Evolutionary conservation across 306 rosid species (phyloP), one percentile per base, ranked within the genome.

Genomic region (Quercus berberidifolia): DNA sequence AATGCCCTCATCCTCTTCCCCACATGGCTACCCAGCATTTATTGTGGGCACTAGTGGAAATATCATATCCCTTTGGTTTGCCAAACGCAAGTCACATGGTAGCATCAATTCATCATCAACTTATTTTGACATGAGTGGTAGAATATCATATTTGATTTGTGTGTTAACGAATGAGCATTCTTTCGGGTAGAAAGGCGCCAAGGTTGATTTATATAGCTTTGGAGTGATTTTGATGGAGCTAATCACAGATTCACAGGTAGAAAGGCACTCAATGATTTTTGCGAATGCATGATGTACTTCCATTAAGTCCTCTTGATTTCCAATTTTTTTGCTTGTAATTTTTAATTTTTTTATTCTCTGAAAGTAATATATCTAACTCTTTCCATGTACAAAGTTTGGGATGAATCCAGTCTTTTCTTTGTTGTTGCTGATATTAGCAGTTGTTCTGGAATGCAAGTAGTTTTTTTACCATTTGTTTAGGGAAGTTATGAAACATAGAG

Each of bases 1-100:
- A 94, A 87, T 94, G 97, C 79, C 83, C 96, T 78, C 99, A 94
- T 84, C 99, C 97, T 78, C 97, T 41, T 8, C 46, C 3, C 46
- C 46, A 8, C 46, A 41, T 41, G 11, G 46, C 46, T 41, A 41
- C 46, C 46, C 46, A 41, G 46, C 46, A 41, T 41, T 41, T 41
- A 8, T 41, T 41, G 46, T 41, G 11, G 46, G 46, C 46, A 7
- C 46, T 41, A 41, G 46, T 41, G 46, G 46, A 41, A 41, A 2
- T 41, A 41, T 41, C 11, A 8, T 41, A 41, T 2, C 46, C 46
- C 46, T 41, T 41, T 41, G 46, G 3, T 41, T 41, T 41, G 46
- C 46, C 46, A 41, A 41, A 41, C 10, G 11, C 46, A 41, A 41
- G 46, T 41, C 46, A 41, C 46, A 41, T 41, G 46, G 46, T 41